Evolutionary conservation across 306 rosid species (phyloP).

Genomic region (Glycine tomentella): DNA sequence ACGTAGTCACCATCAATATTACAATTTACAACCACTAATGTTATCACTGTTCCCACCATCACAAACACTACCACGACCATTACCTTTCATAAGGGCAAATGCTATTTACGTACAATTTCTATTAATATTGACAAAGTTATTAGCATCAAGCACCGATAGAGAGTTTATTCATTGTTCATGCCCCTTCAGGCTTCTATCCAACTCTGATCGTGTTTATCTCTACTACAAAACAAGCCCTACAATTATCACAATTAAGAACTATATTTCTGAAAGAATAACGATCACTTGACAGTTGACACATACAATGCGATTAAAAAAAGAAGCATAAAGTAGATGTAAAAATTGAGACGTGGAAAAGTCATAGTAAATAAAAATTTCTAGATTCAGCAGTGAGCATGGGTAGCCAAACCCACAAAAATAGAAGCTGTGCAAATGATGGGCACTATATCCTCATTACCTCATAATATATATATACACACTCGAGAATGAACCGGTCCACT

Average conservation of each 20-base stretch:
- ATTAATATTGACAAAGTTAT: no score
- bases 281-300: neutral
- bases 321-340: neutral
- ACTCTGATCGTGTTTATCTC: neutral
- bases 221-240: neutral
- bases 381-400: neutral
- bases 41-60: no score
- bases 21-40: no score
- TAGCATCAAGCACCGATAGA: no score
- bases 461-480: slow-evolving; percentile 36
- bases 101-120: neutral
- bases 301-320: neutral
- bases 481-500: slow-evolving; percentile 1
- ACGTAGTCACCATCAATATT: no score
- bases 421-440: neutral
- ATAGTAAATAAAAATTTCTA: neutral
- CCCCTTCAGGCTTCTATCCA: neutral
- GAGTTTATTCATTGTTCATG: neutral
- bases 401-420: slow-evolving; percentile 14
- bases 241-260: neutral
- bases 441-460: slow-evolving; percentile 11
- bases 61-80: neutral
- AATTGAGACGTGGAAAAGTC: neutral
- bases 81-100: neutral
- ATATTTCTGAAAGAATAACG: neutral